Evolutionary conservation across 768 basidiomycete genomes (phyloP).

Genomic region (Rhodosporidiobolus odoratus): DNA sequence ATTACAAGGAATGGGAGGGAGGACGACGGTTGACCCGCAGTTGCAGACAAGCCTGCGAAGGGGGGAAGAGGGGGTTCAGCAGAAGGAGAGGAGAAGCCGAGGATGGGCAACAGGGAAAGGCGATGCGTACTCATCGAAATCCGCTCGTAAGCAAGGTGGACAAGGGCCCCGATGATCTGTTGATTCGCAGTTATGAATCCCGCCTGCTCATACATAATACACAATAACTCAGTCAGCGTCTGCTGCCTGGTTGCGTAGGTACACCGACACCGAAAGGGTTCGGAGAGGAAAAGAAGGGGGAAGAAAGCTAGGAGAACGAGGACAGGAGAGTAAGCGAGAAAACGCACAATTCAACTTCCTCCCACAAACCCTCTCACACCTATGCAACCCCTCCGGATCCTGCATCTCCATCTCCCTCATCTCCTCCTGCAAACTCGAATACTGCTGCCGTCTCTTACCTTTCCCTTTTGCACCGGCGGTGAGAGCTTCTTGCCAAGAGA

Average conservation of each 20-base stretch:
- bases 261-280: not conserved
- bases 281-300: not conserved
- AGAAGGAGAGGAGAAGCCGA: not conserved
- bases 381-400: constrained; percentile 49
- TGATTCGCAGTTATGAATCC: constrained; percentile 59
- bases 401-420: constrained; percentile 51
- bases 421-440: constrained; percentile 40
- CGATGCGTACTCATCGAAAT: constrained; percentile 72
- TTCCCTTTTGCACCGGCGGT: constrained; percentile 49
- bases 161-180: constrained; percentile 68
- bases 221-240: not conserved
- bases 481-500: constrained; percentile 59
- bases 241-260: not conserved
- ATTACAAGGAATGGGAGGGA: constrained; percentile 85
- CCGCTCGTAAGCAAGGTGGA: constrained; percentile 74
- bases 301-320: no score
- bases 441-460: constrained; percentile 58
- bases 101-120: not conserved
- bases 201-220: constrained; percentile 8
- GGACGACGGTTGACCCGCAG: constrained; percentile 78
- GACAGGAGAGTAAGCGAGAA: no score
- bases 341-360: constrained; percentile 44
- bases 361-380: constrained; percentile 39
- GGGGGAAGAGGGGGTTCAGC: not conserved
- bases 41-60: constrained; percentile 61